phyloP scores from a whole-genome alignment of 2,329 filamentous ascomycete genomes.

The Clarireedia paspali region DNA sequence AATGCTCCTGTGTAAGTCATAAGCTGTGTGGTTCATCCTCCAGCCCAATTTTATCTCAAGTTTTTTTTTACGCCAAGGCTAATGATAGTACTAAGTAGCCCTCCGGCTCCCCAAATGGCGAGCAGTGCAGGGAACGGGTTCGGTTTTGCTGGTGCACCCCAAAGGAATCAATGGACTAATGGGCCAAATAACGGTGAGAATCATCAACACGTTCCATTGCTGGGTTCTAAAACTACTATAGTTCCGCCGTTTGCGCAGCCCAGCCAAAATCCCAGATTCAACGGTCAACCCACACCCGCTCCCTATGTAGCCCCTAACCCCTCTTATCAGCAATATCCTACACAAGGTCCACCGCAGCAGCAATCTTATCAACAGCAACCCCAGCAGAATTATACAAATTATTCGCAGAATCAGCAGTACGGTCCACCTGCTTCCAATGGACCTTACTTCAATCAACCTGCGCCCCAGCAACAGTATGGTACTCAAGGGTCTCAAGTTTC shows the following conservation, averaged over 20 bases:
- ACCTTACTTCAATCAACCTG: constrained; percentile 12
- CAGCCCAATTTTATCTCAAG: too few relatives aligned
- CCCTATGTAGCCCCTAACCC: constrained; percentile 12
- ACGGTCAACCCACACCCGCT: constrained; percentile 1
- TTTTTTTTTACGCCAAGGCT: not conserved
- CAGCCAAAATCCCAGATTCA: not conserved
- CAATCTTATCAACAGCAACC: constrained; percentile 10
- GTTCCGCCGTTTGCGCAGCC: not conserved
- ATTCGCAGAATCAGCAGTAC: constrained; percentile 21
- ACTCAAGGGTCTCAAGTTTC: constrained; percentile 10
- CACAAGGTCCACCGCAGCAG: constrained; percentile 15
- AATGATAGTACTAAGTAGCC: constrained; percentile 7
- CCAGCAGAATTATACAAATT: constrained; percentile 15
- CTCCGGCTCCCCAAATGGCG: not conserved
- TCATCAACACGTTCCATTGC: constrained; percentile 11
- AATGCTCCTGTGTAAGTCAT: constrained; percentile 42
- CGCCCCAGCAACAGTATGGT: constrained; percentile 15
- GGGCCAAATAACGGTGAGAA: constrained; percentile 1
- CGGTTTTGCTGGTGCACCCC: constrained; percentile 1
- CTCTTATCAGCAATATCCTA: constrained; percentile 21
- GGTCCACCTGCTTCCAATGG: constrained; percentile 9
- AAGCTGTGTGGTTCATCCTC: not conserved
- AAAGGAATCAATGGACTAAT: constrained; percentile 10
- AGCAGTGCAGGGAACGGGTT: not conserved
- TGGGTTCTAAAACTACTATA: not conserved